Base-by-base conservation (phyloP, 1,139 yeast species). In the Suhomyces taliae region DNA sequence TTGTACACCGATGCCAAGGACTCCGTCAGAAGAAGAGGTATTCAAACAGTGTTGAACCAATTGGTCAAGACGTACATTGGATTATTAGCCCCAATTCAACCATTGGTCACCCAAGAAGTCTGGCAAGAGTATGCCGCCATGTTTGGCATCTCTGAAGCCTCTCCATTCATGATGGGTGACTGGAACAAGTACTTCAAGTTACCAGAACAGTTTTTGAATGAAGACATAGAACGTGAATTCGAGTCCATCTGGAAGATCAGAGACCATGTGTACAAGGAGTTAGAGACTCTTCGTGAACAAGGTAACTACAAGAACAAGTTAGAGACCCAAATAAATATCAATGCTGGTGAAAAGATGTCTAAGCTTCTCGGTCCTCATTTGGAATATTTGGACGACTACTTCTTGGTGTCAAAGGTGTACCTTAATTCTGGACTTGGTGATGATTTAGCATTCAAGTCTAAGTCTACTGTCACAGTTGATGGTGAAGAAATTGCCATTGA, bases 41-140 rank as follows among this genome's bases (percentile, higher is more conserved):
- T 86, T 4, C 95, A 88, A 62, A 83, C 87, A 8, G 95, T 87
- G 0, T 72, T 95, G 45, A 64, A 70, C 36, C 79, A 85, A 53
- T 71, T 89, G 11, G 68, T 90, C 34, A 74, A 72, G 40, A 76
- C 83, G 0, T 87, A 90, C 57, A 65, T 83, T 26, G 79, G 87
- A 0, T 65, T 89, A 3, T 64, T 91, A 50, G 78, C 93, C 0
- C 99, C 99, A 1, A 79, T 95, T 0, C 71, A 87, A 36, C 99
- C 99, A 1, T 62, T 88, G 7, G 69, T 90, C 49, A 79, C 91
- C 0, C 98, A 93, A 63, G 98, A 95, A 61, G 91, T 82, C 0
- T 90, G 97, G 97, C 77, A 79, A 33, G 74, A 75, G 49, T 61
- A 81, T 11, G 76, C 80, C 1, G 54, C 54, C 0, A 54, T 61